Evolutionary conservation across 768 basidiomycete species (phyloP).

Genomic region (Tricholoma hemisulphureum): DNA sequence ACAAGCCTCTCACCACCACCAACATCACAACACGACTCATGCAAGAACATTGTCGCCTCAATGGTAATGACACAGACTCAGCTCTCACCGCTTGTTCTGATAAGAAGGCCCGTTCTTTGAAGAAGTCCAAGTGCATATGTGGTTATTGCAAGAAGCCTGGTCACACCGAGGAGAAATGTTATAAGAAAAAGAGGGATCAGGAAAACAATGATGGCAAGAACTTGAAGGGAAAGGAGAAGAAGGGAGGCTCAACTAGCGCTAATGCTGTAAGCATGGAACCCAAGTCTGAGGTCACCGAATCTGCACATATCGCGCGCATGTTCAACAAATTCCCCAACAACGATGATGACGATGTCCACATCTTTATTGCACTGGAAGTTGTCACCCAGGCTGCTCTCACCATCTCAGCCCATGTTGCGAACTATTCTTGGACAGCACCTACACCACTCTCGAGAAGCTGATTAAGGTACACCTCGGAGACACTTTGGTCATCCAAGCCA

Average conservation of each 20-base stretch:
- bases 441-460: conserved; percentile 12
- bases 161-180: conserved; percentile 6
- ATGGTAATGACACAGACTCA: not conserved
- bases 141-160: not conserved
- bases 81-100: not conserved
- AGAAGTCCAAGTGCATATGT: conserved; percentile 3
- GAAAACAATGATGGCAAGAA: not conserved
- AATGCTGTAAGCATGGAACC: not conserved
- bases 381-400: conserved; percentile 7
- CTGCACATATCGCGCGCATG: not conserved
- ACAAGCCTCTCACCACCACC: not conserved
- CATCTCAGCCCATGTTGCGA: conserved; percentile 11
- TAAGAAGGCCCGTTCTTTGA: not conserved
- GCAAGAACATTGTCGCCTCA: conserved; percentile 2
- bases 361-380: conserved; percentile 4
- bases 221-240: conserved; percentile 8
- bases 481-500: conserved; percentile 9
- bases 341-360: conserved; percentile 4
- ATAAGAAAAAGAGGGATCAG: conserved; percentile 8
- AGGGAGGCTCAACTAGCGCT: conserved; percentile 1
- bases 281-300: conserved; percentile 1
- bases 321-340: conserved; percentile 1
- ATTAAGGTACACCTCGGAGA: conserved; percentile 10
- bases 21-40: conserved; percentile 1
- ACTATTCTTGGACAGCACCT: conserved; percentile 7